A percentile compares a stretch with the other conserved stretches of the same genome.
Evolutionary conservation across 2,329 filamentous ascomycete genomes (phyloP).

Genomic region (Colletotrichum sp.): DNA sequence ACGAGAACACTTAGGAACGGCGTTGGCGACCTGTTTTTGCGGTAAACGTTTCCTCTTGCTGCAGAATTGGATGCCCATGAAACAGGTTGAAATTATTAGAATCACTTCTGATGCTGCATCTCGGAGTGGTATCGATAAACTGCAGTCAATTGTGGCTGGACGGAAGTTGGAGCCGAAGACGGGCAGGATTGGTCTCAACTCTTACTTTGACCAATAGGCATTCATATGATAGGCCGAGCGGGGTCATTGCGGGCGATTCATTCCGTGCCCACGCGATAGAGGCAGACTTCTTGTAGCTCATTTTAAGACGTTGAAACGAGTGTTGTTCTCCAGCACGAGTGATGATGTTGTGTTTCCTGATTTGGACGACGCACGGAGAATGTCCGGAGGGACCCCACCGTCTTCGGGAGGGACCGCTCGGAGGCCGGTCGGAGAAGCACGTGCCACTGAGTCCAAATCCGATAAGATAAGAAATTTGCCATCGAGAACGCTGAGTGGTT

Average conservation of each 20-base stretch:
- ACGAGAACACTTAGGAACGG: slow-evolving; percentile 63
- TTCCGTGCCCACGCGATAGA: not conserved
- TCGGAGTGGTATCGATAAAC: not conserved
- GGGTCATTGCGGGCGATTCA: not conserved
- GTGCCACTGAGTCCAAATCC: not conserved
- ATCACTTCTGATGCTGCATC: not conserved
- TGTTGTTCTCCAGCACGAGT: not conserved
- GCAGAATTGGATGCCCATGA: not conserved
- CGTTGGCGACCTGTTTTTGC: slow-evolving; percentile 66
- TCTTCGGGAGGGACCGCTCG: not conserved
- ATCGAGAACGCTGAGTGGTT: slow-evolving; percentile 34
- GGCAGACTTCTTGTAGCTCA: slow-evolving; percentile 9
- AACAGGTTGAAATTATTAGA: not conserved
- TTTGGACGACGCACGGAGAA: not conserved
- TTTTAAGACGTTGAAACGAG: not conserved
- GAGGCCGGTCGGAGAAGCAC: not conserved
- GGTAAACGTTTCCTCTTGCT: slow-evolving; percentile 28
- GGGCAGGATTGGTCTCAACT: not conserved
- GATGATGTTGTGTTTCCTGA: not conserved
- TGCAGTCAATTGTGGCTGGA: not conserved
- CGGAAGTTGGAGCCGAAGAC: not conserved
- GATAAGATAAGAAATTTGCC: slow-evolving; percentile 18
- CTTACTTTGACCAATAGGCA: not conserved
- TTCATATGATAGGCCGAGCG: slow-evolving; percentile 9
- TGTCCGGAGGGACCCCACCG: not conserved